These are phyloP conservation scores for Polyporus arcularius DNA, from an alignment of 768 basidiomycete genomes.

Conservation along the genomic window DNA sequence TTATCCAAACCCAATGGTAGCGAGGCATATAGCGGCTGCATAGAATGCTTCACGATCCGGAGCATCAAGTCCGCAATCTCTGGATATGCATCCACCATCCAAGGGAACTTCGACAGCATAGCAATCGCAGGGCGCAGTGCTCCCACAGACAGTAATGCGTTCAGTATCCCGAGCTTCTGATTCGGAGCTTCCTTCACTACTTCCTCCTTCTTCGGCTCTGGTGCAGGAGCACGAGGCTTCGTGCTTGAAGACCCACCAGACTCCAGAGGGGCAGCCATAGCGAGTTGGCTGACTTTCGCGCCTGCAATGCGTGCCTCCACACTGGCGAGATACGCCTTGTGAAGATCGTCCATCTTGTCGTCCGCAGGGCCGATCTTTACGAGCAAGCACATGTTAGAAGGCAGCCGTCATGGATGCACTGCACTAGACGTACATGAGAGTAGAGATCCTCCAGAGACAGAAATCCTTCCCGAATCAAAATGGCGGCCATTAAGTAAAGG, in stretches of 20 bases:
- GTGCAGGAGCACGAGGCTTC: conserved; percentile 41
- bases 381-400: not conserved
- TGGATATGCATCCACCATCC: conserved; percentile 78
- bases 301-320: conserved; percentile 65
- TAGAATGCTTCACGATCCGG: conserved; percentile 68
- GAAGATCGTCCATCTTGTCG: conserved; percentile 67
- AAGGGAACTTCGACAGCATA: conserved; percentile 81
- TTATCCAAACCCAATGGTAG: conserved; percentile 55
- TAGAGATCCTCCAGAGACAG: conserved; percentile 87
- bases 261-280: conserved; percentile 83
- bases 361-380: conserved; percentile 73
- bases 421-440: conserved; percentile 69
- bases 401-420: not conserved
- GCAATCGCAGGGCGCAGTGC: conserved; percentile 76
- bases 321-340: conserved; percentile 63
- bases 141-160: conserved; percentile 84
- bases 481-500: conserved; percentile 79
- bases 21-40: conserved; percentile 64
- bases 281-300: conserved; percentile 74
- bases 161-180: conserved; percentile 79
- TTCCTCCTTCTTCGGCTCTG: conserved; percentile 40
- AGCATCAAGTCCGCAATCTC: conserved; percentile 88
- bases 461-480: conserved; percentile 89
- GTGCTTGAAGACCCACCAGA: conserved; percentile 43
- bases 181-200: conserved; percentile 51